Base-by-base conservation (phyloP, 2,329 filamentous ascomycete species). In the Cytospora paraplurivora region DNA sequence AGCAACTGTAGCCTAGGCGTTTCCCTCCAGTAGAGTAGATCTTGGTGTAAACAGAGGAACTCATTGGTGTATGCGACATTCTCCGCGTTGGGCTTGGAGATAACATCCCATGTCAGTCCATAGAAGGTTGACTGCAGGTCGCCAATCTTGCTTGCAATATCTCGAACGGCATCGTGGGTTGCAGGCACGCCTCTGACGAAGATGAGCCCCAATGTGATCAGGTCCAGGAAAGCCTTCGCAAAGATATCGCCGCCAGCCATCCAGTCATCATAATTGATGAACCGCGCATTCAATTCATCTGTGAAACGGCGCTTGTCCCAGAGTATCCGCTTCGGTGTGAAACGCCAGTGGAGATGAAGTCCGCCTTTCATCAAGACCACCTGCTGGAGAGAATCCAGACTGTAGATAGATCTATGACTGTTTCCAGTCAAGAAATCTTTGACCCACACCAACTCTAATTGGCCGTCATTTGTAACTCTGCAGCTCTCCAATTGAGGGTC, bases 51-150 rank as follows among this genome's bases (percentile, higher is more conserved):
- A 17, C 91, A 91, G 1, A 98, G 86, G 71, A 88, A 88, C 56
- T 88, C 83, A 71, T 85, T 88, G 1, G 94, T 97, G 77, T 98
- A 93, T 11, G 95, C 94, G 4, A 97, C 91, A 73, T 98, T 98
- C 72, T 94, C 93, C 32, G 93, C 92, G 62, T 91, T 75, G 1
- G 90, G 88, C 59, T 96, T 89, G 4, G 88, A 92, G 60, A 87
- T 85, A 13, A 98, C 94, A 75, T 97, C 90, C 87, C 93, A 98
- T 0, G 92, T 96, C 69, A 83, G 81, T 50, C 95, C 95, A 75
- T 98, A 98, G 73, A 98, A 95, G 8, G 93, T 95, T 70, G 92
- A 88, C 71, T 92, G 90, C 33, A 97, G 78, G 38, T 85, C 85
- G 1, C 93, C 93, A 64, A 98, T 90, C 58, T 88, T 85, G 4